A percentile compares a stretch with the other conserved stretches of the same genome.
These are phyloP conservation scores for Nyctanthes arbortristis DNA, from an alignment of 257 asterid species.

Conservation along the genomic window DNA sequence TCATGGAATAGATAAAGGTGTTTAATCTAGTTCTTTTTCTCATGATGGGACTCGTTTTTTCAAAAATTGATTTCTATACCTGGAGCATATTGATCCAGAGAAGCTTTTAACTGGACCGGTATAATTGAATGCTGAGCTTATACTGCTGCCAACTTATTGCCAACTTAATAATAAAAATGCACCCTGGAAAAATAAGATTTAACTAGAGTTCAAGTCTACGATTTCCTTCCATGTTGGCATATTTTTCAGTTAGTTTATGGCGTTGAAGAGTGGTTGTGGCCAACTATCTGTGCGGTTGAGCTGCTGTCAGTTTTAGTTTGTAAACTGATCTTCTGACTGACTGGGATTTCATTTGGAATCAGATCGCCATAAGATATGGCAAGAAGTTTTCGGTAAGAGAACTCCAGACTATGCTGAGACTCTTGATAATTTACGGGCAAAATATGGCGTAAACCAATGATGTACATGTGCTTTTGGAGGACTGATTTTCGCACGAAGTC, in stretches of 20 bases:
- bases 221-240: background rate
- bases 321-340: constrained; percentile 4
- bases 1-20: too few species aligned
- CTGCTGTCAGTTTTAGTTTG: background rate
- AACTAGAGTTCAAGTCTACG: background rate
- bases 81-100: background rate
- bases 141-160: too few species aligned
- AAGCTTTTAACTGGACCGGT: background rate
- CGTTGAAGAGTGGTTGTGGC: background rate
- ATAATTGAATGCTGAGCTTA: background rate
- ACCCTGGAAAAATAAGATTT: background rate
- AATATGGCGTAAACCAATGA: constrained; percentile 46
- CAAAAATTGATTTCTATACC: background rate
- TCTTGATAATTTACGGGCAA: constrained; percentile 42
- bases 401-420: constrained; percentile 39
- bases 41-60: too few species aligned
- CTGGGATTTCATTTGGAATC: constrained; percentile 28
- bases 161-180: background rate
- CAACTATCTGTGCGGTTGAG: background rate
- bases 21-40: too few species aligned
- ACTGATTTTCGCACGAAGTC: background rate
- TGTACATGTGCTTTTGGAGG: constrained; percentile 9
- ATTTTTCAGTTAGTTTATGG: background rate
- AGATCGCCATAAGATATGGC: constrained; percentile 71
- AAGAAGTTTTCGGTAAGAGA: constrained; percentile 63